Evolutionary conservation across 2,329 filamentous ascomycete genomes (phyloP), one percentile per base, ranked within the genome.

Genomic region (Ophiosphaerella korrae): DNA sequence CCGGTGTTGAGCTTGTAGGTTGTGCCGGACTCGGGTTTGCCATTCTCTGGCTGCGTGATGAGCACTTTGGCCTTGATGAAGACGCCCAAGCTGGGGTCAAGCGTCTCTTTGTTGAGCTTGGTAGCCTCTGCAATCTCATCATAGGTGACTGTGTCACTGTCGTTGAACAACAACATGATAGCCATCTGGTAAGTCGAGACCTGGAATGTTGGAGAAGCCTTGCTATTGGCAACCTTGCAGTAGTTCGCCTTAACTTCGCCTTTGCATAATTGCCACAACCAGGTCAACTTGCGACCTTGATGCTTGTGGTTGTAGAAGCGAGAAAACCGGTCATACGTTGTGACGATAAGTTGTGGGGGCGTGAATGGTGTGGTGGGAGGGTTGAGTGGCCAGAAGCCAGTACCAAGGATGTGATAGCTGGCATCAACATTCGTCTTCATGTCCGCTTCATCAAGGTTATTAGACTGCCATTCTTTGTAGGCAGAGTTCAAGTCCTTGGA

Each of bases 161-260:
- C 92, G 71, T 99, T 99, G 80, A 97, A 99, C 21, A 97, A 80
- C 42, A 99, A 78, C 24, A 99, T 81, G 51, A 99, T 92, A 1
- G 92, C 93, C 92, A 99, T 97, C 75, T 99, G 94, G 71, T 94
- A 99, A 2, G 93, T 92, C 2, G 93, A 97, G 9, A 99, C 95
- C 73, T 96, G 92, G 80, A 99, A 95, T 2, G 91, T 97, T 73
- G 92, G 97, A 0, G 93, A 91, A 1, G 92, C 90, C 78, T 97
- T 97, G 40, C 64, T 50, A 24, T 67, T 64, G 9, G 57, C 60
- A 2, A 77, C 74, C 77, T 91, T 95, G 80, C 90, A 88, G 75
- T 97, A 99, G 67, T 92, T 93, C 33, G 92, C 90, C 74, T 92
- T 93, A 53, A 99, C 84, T 74, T 99, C 94, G 49, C 94, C 94